phyloP scores from a whole-genome alignment of 2,329 filamentous ascomycete genomes.

The Massarina eburnea region DNA sequence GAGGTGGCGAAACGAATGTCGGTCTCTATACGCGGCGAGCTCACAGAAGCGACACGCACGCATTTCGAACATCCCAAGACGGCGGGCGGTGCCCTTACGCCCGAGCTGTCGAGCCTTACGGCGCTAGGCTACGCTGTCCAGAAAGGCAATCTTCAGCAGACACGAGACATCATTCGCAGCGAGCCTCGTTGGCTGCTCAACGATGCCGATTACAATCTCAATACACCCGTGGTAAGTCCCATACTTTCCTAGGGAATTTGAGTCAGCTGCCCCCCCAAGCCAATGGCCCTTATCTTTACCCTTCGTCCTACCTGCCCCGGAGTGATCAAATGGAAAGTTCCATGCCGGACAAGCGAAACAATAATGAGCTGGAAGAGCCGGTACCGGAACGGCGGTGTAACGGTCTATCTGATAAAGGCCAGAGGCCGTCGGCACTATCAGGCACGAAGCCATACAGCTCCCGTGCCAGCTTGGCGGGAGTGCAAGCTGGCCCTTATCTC shows the following conservation, averaged over 20 bases:
- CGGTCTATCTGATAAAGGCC: slow-evolving; percentile 33
- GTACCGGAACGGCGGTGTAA: slow-evolving; percentile 30
- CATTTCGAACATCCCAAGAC: slow-evolving; percentile 74
- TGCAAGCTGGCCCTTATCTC: slow-evolving; percentile 34
- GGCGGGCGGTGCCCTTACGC: slow-evolving; percentile 56
- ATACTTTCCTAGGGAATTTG: slow-evolving; percentile 14
- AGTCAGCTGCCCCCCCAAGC: slow-evolving; percentile 19
- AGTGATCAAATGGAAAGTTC: slow-evolving; percentile 6
- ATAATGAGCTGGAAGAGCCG: slow-evolving; percentile 18
- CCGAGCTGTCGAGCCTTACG: slow-evolving; percentile 67
- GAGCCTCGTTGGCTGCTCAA: slow-evolving; percentile 71
- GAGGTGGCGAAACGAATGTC: slow-evolving; percentile 74
- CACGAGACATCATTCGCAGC: slow-evolving; percentile 66
- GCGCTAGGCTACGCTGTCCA: slow-evolving; percentile 79
- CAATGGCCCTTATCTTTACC: slow-evolving; percentile 22
- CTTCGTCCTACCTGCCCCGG: slow-evolving; percentile 16
- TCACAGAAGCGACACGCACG: slow-evolving; percentile 73
- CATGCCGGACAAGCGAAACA: slow-evolving; percentile 8
- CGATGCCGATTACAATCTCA: slow-evolving; percentile 77
- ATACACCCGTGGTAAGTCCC: slow-evolving; percentile 60
- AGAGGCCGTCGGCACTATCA: slow-evolving; percentile 30
- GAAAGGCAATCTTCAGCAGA: slow-evolving; percentile 66
- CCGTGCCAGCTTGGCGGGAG: slow-evolving; percentile 23
- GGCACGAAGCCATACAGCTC: slow-evolving; percentile 26
- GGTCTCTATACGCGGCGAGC: slow-evolving; percentile 75